Evolutionary conservation across 2,329 filamentous ascomycete species (phyloP), one percentile per base, ranked within the genome.

Genomic region (Biscogniauxia mediterranea): DNA sequence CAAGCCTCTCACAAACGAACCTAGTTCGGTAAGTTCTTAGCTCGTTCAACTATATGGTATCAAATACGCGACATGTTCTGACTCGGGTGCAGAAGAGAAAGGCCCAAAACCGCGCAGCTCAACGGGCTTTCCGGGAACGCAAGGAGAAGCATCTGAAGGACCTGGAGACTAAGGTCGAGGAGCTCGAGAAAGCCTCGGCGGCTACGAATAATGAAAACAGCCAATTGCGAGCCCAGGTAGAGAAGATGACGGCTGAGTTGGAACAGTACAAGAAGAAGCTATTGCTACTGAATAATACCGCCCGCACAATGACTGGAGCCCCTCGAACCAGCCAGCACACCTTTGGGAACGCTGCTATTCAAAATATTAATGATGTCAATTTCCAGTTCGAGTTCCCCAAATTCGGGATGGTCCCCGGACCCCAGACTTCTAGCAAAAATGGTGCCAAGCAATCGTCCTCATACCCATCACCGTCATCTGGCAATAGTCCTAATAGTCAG

Each of bases 311-410:
- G 52, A 65, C 72, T 56, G 68, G 74, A 68, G 64, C 61, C 66
- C 19, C 61, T 82, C 76, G 84, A 73, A 81, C 80, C 15, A 61
- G 42, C 23, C 38, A 46, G 38, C 56, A 63, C 9, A 76, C 76
- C 32, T 80, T 83, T 70, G 79, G 83, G 69, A 75, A 70, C 59
- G 74, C 80, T 21, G 81, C 80, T 11, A 73, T 86, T 64, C 85
- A 80, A 74, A 89, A 87, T 67, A 79, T 89, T 58, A 87, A 83
- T 70, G 89, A 90, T 64, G 89, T 90, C 74, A 93, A 90, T 73
- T 98, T 98, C 73, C 89, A 94, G 68, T 98, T 99, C 69, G 94
- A 98, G 68, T 98, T 98, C 66, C 94, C 95, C 66, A 93, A 91
- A 73, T 98, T 99, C 71, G 95, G 95, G 54, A 84, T 88, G 61